Conservation (phyloP, 1,139 yeast species). For the Sugiyamaella castrensis region DNA sequence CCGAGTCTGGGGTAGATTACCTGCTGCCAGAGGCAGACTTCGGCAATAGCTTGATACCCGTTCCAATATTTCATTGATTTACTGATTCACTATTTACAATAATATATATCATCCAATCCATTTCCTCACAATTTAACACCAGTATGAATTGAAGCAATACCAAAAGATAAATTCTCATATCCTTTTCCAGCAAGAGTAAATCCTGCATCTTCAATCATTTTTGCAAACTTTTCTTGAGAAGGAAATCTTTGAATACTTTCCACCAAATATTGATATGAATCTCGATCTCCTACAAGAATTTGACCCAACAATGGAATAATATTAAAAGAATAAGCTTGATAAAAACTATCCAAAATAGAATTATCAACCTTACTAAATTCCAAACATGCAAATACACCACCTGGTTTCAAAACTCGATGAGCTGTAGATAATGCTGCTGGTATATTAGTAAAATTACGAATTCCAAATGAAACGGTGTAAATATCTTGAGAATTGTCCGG, state of each 20-base stretch:
- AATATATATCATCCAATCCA: not conserved
- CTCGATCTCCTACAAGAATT: slow-evolving; percentile 89
- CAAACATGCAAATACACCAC: slow-evolving; percentile 95
- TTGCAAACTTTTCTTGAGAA: slow-evolving; percentile 81
- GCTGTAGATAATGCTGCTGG: slow-evolving; percentile 94
- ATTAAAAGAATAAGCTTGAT: slow-evolving; percentile 86
- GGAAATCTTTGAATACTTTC: slow-evolving; percentile 94
- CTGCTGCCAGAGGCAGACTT: too few species aligned
- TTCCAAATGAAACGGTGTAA: slow-evolving; percentile 95
- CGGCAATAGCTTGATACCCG: too few species aligned
- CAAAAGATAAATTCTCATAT: slow-evolving; percentile 92
- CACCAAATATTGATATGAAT: slow-evolving; percentile 91
- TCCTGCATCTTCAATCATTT: slow-evolving; percentile 94
- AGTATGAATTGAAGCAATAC: slow-evolving; percentile 93
- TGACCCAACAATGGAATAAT: slow-evolving; percentile 94
- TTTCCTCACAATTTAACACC: slow-evolving; percentile 69
- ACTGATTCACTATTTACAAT: slow-evolving; percentile 6
- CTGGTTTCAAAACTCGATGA: slow-evolving; percentile 93
- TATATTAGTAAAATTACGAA: slow-evolving; percentile 90
- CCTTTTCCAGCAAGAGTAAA: slow-evolving; percentile 87
- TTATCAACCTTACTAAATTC: slow-evolving; percentile 93
- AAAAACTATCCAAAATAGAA: slow-evolving; percentile 66
- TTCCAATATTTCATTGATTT: not conserved
- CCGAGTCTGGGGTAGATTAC: too few species aligned
- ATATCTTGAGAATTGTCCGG: slow-evolving; percentile 88